phyloP scores from a whole-genome alignment of 495 filamentous ascomycete species.

The Aspergillus leporis region DNA sequence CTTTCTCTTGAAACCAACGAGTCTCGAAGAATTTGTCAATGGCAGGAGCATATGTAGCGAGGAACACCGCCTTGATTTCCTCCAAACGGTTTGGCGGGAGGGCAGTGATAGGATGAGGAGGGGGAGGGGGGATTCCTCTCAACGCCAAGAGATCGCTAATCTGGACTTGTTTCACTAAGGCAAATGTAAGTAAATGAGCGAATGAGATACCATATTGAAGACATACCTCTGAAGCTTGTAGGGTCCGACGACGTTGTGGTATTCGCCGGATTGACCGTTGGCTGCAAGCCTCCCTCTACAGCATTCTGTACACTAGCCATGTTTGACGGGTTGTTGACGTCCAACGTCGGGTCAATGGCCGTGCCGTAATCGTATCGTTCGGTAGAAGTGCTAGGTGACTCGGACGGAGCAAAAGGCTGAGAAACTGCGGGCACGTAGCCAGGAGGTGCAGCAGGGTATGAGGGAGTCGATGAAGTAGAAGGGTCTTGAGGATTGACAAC shows the following conservation, averaged over 20 bases:
- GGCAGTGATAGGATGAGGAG: slow-evolving; percentile 55
- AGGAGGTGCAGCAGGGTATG: slow-evolving; percentile 53
- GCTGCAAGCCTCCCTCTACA: slow-evolving; percentile 27
- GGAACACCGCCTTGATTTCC: slow-evolving; percentile 73
- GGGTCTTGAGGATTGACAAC: slow-evolving; percentile 49
- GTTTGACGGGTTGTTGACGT: slow-evolving; percentile 31
- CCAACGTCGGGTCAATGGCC: slow-evolving; percentile 76
- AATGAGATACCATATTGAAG: not conserved
- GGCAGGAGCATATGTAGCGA: slow-evolving; percentile 72
- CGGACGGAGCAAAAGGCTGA: slow-evolving; percentile 58
- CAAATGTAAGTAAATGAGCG: slow-evolving; percentile 5
- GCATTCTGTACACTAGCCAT: slow-evolving; percentile 42
- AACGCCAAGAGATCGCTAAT: slow-evolving; percentile 75
- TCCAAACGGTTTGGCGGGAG: slow-evolving; percentile 55
- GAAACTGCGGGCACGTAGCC: slow-evolving; percentile 60
- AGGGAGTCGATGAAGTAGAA: slow-evolving; percentile 28
- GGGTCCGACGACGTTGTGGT: slow-evolving; percentile 31
- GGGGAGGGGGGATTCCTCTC: slow-evolving; percentile 61
- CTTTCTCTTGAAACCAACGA: slow-evolving; percentile 70
- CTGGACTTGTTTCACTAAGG: slow-evolving; percentile 67
- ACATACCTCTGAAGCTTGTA: slow-evolving; percentile 41
- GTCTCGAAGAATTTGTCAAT: slow-evolving; percentile 82
- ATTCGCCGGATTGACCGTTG: slow-evolving; percentile 32
- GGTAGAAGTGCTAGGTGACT: slow-evolving; percentile 48
- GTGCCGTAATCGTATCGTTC: slow-evolving; percentile 57